Percentiles rank a stretch among this genome's conserved stretches.
These are phyloP conservation scores for Hirsutella thompsonii DNA, from an alignment of 2,329 filamentous ascomycete species.

Conservation along the genomic window DNA sequence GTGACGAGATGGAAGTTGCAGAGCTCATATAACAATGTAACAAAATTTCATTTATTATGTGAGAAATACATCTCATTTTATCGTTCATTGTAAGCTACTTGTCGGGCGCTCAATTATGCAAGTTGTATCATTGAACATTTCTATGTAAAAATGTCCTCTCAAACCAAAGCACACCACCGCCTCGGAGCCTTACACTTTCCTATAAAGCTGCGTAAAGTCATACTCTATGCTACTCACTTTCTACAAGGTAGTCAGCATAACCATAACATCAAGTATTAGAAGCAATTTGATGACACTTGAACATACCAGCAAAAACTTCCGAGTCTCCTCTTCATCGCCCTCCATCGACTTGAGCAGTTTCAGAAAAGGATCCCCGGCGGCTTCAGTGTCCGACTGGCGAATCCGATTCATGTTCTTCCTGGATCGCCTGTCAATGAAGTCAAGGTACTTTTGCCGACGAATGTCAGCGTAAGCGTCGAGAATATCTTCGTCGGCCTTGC, in stretches of 20 bases:
- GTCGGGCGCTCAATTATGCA: no score
- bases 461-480: constrained; percentile 25
- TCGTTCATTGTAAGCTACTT: no score
- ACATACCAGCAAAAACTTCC: constrained; percentile 4
- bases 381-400: constrained; percentile 1
- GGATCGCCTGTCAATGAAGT: constrained; percentile 4
- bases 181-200: not conserved
- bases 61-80: no score
- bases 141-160: no score
- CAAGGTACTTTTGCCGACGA: constrained; percentile 20
- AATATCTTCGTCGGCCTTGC: constrained; percentile 23
- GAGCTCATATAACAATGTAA: no score
- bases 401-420: constrained; percentile 5
- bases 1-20: no score
- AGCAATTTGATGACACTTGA: no score
- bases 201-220: constrained; percentile 5
- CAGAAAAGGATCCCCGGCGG: constrained; percentile 2
- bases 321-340: constrained; percentile 4
- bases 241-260: not conserved
- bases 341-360: constrained; percentile 4
- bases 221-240: constrained; percentile 6
- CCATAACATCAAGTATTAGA: not conserved
- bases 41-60: no score
- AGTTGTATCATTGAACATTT: no score
- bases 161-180: no score